phyloP scores from a whole-genome alignment of 176 grass and related monocot species.

The Avena sativa region DNA sequence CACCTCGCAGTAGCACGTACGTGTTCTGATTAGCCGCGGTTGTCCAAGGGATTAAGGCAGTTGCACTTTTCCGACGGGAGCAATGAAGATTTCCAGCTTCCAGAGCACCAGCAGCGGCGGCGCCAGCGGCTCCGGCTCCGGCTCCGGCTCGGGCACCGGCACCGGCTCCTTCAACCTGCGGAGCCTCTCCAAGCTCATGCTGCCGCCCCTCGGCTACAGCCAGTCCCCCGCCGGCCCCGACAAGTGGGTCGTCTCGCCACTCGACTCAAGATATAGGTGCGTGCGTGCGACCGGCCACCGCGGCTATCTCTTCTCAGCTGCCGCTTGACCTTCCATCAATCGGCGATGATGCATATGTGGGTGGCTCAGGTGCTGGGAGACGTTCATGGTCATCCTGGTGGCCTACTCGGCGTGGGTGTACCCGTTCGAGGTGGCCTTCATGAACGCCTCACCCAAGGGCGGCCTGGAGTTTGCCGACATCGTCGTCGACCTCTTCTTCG shows the following conservation, averaged over 20 bases:
- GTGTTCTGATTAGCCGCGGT: neutral
- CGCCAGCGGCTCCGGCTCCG: neutral
- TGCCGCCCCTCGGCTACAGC: constrained; percentile 74
- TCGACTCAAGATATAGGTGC: constrained; percentile 88
- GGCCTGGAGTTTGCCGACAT: constrained; percentile 76
- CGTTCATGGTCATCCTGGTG: constrained; percentile 94
- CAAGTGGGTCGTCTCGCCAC: constrained; percentile 68
- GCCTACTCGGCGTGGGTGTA: constrained; percentile 98
- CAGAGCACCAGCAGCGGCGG: constrained; percentile 26
- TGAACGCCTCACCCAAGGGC: constrained; percentile 76
- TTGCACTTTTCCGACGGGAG: neutral
- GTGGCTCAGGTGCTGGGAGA: constrained; percentile 80
- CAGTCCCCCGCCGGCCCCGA: constrained; percentile 37
- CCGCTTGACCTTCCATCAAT: neutral
- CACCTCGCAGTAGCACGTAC: neutral
- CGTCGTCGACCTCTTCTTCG: constrained; percentile 79
- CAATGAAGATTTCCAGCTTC: constrained; percentile 50
- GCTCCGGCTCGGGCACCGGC: constrained; percentile 13
- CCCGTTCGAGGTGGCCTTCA: constrained; percentile 98
- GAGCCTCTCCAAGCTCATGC: constrained; percentile 80
- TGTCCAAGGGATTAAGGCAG: neutral
- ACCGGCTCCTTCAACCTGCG: constrained; percentile 66
- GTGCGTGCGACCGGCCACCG: neutral
- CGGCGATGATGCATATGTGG: neutral
- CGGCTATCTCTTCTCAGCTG: neutral